phyloP scores from a whole-genome alignment of 345 rosid genomes.

The Theobroma cacao region DNA sequence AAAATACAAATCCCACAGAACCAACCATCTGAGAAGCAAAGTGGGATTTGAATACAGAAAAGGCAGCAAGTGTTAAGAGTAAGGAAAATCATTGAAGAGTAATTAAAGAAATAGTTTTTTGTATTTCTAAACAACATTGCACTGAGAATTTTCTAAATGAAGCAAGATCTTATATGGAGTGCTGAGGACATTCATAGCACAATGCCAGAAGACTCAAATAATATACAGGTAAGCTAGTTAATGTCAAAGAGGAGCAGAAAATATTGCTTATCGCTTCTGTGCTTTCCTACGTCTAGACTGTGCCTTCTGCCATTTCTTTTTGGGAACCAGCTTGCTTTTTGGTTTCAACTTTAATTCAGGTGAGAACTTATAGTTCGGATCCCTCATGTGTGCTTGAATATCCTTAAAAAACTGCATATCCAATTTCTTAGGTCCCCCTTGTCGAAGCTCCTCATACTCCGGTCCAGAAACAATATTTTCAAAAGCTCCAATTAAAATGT shows the following conservation, averaged over 20 bases:
- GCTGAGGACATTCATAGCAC: neutral
- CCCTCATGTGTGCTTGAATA: slow-evolving; percentile 92
- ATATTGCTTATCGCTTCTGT: slow-evolving; percentile 50
- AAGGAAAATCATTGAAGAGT: too few species aligned
- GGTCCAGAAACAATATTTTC: slow-evolving; percentile 89
- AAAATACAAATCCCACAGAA: too few species aligned
- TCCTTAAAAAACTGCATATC: slow-evolving; percentile 94
- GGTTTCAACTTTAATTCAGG: slow-evolving; percentile 90
- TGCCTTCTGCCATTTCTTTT: slow-evolving; percentile 88
- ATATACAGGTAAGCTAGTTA: neutral
- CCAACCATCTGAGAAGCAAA: too few species aligned
- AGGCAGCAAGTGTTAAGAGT: too few species aligned
- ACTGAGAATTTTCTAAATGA: too few species aligned
- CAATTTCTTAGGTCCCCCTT: slow-evolving; percentile 88
- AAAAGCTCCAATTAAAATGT: slow-evolving; percentile 85
- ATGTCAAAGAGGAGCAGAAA: neutral
- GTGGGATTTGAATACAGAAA: too few species aligned
- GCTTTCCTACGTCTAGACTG: slow-evolving; percentile 87
- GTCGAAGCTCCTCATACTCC: slow-evolving; percentile 88
- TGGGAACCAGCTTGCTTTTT: slow-evolving; percentile 80
- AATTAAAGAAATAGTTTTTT: too few species aligned
- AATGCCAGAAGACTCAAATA: neutral
- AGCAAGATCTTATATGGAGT: too few species aligned
- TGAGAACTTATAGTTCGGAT: slow-evolving; percentile 82
- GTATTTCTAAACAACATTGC: too few species aligned